phyloP scores from a whole-genome alignment of 2,329 filamentous ascomycete genomes.

The Colletotrichum gloeosporioides region DNA sequence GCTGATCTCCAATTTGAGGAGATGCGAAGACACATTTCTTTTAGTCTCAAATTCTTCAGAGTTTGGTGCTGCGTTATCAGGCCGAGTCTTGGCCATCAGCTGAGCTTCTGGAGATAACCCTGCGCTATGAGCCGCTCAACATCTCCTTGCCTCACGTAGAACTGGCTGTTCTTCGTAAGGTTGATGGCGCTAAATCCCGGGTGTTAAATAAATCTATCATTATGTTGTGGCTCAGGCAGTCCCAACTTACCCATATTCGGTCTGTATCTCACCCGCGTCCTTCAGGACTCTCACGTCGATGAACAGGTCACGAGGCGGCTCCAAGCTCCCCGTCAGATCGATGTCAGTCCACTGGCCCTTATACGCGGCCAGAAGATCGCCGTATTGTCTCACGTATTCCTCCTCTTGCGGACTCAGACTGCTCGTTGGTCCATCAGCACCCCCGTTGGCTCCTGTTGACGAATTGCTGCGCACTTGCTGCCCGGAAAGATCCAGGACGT shows the following conservation, averaged over 20 bases:
- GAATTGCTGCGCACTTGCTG: conserved; percentile 54
- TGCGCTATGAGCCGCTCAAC: conserved; percentile 94
- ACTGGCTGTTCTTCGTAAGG: conserved; percentile 96
- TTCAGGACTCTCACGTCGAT: conserved; percentile 96
- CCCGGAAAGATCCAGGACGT: conserved; percentile 75
- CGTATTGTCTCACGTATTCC: conserved; percentile 92
- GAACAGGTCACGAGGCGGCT: conserved; percentile 93
- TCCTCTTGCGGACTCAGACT: conserved; percentile 95
- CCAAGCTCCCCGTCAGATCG: conserved; percentile 90
- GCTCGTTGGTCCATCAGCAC: conserved; percentile 63
- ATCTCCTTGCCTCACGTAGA: conserved; percentile 94
- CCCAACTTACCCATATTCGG: conserved; percentile 86
- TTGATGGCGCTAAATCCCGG: conserved; percentile 76
- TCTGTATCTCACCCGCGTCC: conserved; percentile 98
- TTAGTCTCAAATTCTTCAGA: neutral
- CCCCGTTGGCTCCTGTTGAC: conserved; percentile 32
- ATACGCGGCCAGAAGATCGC: conserved; percentile 90
- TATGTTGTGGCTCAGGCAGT: neutral
- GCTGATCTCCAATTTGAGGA: neutral
- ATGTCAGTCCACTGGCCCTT: conserved; percentile 99
- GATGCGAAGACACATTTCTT: neutral
- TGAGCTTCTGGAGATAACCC: conserved; percentile 90
- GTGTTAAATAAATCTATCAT: conserved; percentile 23
- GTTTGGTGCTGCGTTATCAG: neutral
- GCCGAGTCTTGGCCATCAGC: conserved; percentile 54